Percentiles rank a stretch among this genome's conserved stretches.
Conservation (phyloP, 2,329 filamentous ascomycete genomes). For the Fusarium hainanense region DNA sequence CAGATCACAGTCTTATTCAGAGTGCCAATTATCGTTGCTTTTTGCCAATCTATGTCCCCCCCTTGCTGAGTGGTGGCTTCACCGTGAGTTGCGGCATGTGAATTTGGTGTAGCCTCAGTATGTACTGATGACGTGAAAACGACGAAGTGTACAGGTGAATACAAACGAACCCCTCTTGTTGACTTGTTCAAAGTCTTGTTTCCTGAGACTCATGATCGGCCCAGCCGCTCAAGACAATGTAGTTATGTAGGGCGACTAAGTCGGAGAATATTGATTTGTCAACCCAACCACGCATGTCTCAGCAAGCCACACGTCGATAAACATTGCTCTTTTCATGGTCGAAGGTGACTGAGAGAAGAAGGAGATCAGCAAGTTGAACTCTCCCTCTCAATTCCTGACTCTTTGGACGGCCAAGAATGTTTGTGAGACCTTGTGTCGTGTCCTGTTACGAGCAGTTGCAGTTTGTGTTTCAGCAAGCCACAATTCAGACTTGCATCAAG, state of each 20-base stretch:
- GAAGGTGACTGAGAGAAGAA: neutral
- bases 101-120: slow-evolving; percentile 11
- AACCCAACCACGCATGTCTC: slow-evolving; percentile 4
- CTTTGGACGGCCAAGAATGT: neutral
- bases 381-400: neutral
- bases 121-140: neutral
- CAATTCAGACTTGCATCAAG: neutral
- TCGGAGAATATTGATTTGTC: slow-evolving; percentile 19
- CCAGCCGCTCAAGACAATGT: neutral
- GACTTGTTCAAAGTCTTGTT: neutral
- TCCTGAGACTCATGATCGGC: neutral
- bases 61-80: neutral
- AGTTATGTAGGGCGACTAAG: neutral
- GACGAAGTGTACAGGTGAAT: neutral
- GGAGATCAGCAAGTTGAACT: neutral
- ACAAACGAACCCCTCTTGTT: neutral
- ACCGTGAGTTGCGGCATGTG: neutral
- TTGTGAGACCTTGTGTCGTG: neutral
- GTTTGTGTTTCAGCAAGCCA: slow-evolving; percentile 17
- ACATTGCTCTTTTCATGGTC: neutral
- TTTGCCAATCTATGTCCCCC: neutral
- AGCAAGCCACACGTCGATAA: slow-evolving; percentile 27
- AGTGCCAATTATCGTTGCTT: neutral
- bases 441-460: slow-evolving; percentile 12
- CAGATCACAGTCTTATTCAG: neutral